phyloP scores from a whole-genome alignment of 768 basidiomycete species.

The Amanita jacksonii region DNA sequence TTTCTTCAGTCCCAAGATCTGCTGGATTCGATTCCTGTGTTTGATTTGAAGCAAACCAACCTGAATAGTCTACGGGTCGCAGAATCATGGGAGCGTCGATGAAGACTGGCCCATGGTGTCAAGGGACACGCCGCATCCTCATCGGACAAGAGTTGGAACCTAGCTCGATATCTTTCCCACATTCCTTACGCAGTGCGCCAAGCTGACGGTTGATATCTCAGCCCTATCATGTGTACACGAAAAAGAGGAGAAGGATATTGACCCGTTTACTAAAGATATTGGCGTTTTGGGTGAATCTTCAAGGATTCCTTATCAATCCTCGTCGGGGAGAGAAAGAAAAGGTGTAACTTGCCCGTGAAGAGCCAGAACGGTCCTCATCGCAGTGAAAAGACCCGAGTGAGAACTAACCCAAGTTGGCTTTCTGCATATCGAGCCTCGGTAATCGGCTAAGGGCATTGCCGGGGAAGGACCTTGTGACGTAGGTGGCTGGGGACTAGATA shows the following conservation, averaged over 20 bases:
- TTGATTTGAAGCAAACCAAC: conserved; percentile 16
- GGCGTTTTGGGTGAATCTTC: conserved; percentile 66
- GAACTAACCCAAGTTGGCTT: neutral
- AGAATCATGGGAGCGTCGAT: conserved; percentile 63
- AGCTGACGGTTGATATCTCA: conserved; percentile 30
- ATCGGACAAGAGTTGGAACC: conserved; percentile 25
- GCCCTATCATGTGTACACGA: neutral
- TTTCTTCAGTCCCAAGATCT: conserved; percentile 29
- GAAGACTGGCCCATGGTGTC: conserved; percentile 44
- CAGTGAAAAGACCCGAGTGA: conserved; percentile 3
- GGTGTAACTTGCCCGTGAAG: conserved; percentile 29
- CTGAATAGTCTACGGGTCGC: conserved; percentile 49
- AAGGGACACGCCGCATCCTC: neutral
- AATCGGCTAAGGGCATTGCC: too few relatives aligned
- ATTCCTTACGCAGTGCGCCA: conserved; percentile 64
- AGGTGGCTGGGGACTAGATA: too few relatives aligned
- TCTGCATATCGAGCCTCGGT: neutral
- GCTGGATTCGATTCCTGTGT: conserved; percentile 8
- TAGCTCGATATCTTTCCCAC: conserved; percentile 54
- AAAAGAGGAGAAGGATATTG: conserved; percentile 13
- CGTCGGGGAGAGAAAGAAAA: neutral
- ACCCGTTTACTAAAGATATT: conserved; percentile 65
- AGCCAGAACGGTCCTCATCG: conserved; percentile 25
- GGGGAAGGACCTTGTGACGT: too few relatives aligned
- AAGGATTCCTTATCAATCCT: neutral